phyloP scores from a whole-genome alignment of 2,329 filamentous ascomycete species.

The Hymenoscyphus occultus region DNA sequence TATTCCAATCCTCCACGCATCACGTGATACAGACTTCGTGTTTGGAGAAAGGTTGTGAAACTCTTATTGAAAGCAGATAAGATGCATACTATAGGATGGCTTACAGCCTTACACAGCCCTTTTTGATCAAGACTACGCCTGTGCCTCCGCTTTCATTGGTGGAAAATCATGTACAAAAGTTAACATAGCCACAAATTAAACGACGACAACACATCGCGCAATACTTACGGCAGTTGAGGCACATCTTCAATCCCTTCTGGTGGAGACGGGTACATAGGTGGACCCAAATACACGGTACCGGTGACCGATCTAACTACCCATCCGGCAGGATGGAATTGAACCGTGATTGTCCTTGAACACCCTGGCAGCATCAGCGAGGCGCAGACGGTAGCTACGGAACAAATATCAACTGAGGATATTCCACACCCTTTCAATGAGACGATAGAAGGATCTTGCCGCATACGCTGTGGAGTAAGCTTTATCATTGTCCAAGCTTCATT shows the following conservation, averaged over 20 bases:
- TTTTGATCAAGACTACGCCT: constrained; percentile 12
- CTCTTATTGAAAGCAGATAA: constrained; percentile 12
- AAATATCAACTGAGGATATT: constrained; percentile 5
- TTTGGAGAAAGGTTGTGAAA: constrained; percentile 5
- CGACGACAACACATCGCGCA: constrained; percentile 8
- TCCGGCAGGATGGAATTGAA: constrained; percentile 9
- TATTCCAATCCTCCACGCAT: not conserved
- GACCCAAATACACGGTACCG: constrained; percentile 9
- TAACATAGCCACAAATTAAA: constrained; percentile 9
- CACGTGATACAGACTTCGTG: not conserved
- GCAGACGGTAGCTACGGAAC: not conserved
- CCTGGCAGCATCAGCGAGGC: not conserved
- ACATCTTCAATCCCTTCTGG: constrained; percentile 5
- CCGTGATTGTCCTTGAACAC: constrained; percentile 3
- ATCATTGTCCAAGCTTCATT: not conserved
- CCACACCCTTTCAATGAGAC: not conserved
- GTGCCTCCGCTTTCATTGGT: constrained; percentile 11
- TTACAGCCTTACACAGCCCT: constrained; percentile 8
- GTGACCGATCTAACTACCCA: constrained; percentile 8
- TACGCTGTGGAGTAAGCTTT: constrained; percentile 27
- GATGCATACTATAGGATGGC: constrained; percentile 7
- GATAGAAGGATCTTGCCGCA: constrained; percentile 20
- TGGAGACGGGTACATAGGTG: constrained; percentile 8
- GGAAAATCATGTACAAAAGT: constrained; percentile 12
- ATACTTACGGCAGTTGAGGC: constrained; percentile 8